Evolutionary conservation across 2,329 filamentous ascomycete species (phyloP).

Genomic region (Paracamarosporium sp.): DNA sequence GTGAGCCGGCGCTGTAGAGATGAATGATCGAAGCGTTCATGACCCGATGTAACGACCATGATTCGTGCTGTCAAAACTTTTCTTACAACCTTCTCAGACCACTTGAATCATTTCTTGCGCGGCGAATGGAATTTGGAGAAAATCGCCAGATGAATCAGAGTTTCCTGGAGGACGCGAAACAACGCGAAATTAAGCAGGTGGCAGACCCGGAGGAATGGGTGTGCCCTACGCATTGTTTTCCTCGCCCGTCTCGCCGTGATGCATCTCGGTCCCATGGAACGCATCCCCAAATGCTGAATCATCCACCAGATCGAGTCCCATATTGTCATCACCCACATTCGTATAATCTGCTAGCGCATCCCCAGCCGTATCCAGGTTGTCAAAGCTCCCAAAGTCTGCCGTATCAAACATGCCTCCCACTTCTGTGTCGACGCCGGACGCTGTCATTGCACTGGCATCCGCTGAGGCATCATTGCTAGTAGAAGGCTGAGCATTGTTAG

Average conservation of each 20-base stretch:
- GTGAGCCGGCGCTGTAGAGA: background rate
- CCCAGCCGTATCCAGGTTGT: slow-evolving; percentile 48
- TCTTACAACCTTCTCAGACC: background rate
- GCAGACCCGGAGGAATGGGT: background rate
- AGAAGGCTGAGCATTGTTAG: slow-evolving; percentile 22
- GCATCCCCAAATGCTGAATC: slow-evolving; percentile 50
- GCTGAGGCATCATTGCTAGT: slow-evolving; percentile 23
- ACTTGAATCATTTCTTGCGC: background rate
- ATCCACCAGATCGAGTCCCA: slow-evolving; percentile 47
- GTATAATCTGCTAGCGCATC: slow-evolving; percentile 48
- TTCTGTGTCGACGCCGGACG: slow-evolving; percentile 36
- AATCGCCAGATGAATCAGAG: background rate
- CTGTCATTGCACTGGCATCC: slow-evolving; percentile 20
- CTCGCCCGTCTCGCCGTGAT: slow-evolving; percentile 38
- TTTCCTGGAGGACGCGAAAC: background rate
- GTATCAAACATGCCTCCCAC: slow-evolving; percentile 46
- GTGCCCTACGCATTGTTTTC: slow-evolving; percentile 31
- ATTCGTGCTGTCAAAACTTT: background rate
- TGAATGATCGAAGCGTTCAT: background rate
- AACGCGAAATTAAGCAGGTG: background rate
- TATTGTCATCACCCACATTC: slow-evolving; percentile 41
- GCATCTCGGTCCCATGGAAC: slow-evolving; percentile 47
- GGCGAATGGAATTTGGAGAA: background rate
- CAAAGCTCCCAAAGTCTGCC: slow-evolving; percentile 44
- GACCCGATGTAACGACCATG: background rate